phyloP scores from a whole-genome alignment of 805 yeast species.

The Cyberlindnera americana region DNA sequence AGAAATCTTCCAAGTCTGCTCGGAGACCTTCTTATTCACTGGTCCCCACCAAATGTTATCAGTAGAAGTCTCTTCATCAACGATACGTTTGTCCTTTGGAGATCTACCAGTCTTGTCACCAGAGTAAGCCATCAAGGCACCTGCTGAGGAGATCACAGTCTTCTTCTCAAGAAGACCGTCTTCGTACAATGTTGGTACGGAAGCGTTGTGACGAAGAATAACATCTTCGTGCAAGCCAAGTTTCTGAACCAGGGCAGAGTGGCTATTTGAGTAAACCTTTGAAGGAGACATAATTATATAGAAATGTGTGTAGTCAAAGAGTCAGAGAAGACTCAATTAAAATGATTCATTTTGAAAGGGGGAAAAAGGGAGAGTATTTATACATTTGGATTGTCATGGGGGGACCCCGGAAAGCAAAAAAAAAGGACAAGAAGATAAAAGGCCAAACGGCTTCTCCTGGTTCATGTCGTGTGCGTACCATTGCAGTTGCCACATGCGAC shows the following conservation, averaged over 20 bases:
- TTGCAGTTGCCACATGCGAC: not conserved
- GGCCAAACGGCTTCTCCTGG: conserved; percentile 9
- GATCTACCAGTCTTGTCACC: conserved; percentile 97
- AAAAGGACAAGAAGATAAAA: conserved; percentile 10
- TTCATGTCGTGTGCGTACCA: conserved; percentile 4
- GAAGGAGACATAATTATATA: conserved; percentile 27
- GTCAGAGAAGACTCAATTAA: too few species aligned
- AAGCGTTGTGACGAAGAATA: conserved; percentile 81
- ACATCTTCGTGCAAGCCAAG: conserved; percentile 59
- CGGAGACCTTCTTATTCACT: conserved; percentile 91
- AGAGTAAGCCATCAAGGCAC: conserved; percentile 93
- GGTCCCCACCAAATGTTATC: conserved; percentile 99
- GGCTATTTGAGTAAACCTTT: conserved; percentile 19
- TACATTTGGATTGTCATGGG: conserved; percentile 1
- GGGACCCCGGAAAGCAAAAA: conserved; percentile 3
- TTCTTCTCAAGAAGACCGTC: conserved; percentile 90
- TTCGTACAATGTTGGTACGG: conserved; percentile 89
- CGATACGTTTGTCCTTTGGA: conserved; percentile 97
- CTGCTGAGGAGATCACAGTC: conserved; percentile 86
- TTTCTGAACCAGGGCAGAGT: conserved; percentile 25
- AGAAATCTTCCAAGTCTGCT: conserved; percentile 91
- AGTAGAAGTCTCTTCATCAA: conserved; percentile 84
- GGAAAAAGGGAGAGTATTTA: conserved; percentile 7
- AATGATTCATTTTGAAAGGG: not conserved
- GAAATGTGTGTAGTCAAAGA: conserved; percentile 1